Percentiles rank a stretch among this genome's conserved stretches.
These are phyloP conservation scores for Desmodesmus armatus DNA, from an alignment of 139 green algal genomes.

Conservation along the genomic window DNA sequence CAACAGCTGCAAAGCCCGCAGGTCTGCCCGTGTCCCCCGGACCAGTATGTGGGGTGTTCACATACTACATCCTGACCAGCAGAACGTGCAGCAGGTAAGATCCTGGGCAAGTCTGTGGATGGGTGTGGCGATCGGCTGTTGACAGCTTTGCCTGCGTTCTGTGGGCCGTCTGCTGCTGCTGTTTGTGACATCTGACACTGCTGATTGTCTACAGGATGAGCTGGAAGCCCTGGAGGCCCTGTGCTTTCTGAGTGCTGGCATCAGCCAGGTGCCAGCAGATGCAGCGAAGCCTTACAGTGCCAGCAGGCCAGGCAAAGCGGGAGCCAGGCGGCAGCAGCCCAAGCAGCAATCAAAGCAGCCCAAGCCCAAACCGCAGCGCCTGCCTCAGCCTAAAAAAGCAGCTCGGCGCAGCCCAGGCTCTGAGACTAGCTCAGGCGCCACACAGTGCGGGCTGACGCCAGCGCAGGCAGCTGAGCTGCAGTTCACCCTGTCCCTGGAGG, in stretches of 20 bases:
- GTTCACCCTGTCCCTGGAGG: background rate
- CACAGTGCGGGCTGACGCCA: background rate
- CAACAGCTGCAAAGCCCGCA: too few species aligned
- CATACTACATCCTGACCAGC: too few species aligned
- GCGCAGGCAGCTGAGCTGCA: too few species aligned
- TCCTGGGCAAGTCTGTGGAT: too few species aligned
- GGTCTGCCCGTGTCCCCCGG: too few species aligned
- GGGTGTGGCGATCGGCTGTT: too few species aligned
- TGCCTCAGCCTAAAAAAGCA: too few species aligned
- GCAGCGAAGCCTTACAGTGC: constrained; percentile 22
- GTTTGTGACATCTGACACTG: background rate
- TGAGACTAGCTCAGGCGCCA: constrained; percentile 13
- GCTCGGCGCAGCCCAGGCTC: constrained; percentile 18
- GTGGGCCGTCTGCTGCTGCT: background rate
- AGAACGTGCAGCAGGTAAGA: too few species aligned
- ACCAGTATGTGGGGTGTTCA: too few species aligned
- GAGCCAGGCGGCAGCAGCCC: background rate
- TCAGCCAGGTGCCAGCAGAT: constrained; percentile 7
- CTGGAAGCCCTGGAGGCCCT: constrained; percentile 36
- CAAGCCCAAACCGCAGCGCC: too few species aligned
- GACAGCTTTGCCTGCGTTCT: too few species aligned
- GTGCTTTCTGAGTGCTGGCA: constrained; percentile 16
- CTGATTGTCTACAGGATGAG: constrained; percentile 23
- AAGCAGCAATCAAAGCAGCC: background rate
- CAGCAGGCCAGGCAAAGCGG: constrained; percentile 1